Evolutionary conservation across 2,329 filamentous ascomycete genomes (phyloP).

Genomic region (Aureobasidium lini): DNA sequence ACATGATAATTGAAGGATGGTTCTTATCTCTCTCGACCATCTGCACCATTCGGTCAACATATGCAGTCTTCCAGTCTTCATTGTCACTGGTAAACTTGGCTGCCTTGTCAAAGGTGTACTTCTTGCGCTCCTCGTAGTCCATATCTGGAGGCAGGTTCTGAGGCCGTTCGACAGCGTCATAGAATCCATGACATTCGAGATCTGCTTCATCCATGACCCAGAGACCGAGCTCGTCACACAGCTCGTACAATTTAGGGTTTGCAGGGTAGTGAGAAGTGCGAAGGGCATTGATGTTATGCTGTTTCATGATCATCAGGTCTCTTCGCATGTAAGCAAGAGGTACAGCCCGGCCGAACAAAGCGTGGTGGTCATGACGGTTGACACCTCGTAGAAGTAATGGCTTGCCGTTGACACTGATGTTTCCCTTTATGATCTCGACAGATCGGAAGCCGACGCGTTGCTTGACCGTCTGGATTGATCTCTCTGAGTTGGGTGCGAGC

Average conservation of each 20-base stretch:
- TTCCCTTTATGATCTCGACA: constrained; percentile 53
- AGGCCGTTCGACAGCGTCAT: constrained; percentile 25
- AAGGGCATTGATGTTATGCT: constrained; percentile 63
- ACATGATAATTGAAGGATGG: constrained; percentile 62
- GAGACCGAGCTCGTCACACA: constrained; percentile 59
- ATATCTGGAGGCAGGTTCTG: constrained; percentile 27
- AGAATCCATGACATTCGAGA: constrained; percentile 41
- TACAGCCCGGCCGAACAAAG: constrained; percentile 54
- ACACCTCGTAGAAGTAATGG: constrained; percentile 56
- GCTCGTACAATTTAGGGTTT: constrained; percentile 51
- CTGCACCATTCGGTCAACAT: constrained; percentile 59
- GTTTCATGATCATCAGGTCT: constrained; percentile 62
- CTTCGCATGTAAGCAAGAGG: constrained; percentile 53
- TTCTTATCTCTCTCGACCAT: constrained; percentile 64
- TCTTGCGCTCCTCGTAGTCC: constrained; percentile 55
- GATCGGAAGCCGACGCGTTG: constrained; percentile 58
- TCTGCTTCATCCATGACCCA: constrained; percentile 56
- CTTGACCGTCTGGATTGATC: constrained; percentile 32
- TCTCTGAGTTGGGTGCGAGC: constrained; percentile 25
- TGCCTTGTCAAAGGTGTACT: constrained; percentile 46
- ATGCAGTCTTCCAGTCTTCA: constrained; percentile 53
- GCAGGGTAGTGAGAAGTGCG: constrained; percentile 62
- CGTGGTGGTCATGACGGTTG: constrained; percentile 66
- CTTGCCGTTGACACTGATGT: constrained; percentile 56
- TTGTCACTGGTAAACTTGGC: constrained; percentile 56